A percentile compares a stretch with the other conserved stretches of the same genome.
These are phyloP conservation scores for Monosporascus sp. DNA, from an alignment of 2,329 filamentous ascomycete species.

Conservation along the genomic window DNA sequence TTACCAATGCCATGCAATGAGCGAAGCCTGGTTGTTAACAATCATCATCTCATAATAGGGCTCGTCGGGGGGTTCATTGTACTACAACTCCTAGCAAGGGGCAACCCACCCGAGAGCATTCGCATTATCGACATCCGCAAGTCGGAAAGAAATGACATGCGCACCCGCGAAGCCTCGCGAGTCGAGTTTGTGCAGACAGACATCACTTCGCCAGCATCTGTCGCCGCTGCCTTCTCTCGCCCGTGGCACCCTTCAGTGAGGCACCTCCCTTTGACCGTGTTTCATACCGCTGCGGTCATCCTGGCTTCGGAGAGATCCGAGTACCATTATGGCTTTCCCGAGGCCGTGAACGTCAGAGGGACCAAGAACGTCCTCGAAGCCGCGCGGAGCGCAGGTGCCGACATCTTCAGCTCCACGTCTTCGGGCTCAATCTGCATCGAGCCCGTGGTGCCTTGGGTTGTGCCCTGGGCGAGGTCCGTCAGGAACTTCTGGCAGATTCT, in stretches of 20 bases:
- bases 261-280: constrained; percentile 47
- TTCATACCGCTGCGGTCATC: constrained; percentile 53
- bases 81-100: constrained; percentile 47
- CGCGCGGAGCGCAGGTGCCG: constrained; percentile 40
- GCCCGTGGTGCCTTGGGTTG: constrained; percentile 21
- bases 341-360: constrained; percentile 46
- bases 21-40: not conserved
- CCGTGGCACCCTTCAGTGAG: constrained; percentile 40
- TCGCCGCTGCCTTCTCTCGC: constrained; percentile 39
- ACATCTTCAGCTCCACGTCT: constrained; percentile 49
- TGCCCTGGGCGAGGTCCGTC: constrained; percentile 38
- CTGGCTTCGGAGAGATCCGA: constrained; percentile 43
- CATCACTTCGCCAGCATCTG: constrained; percentile 41
- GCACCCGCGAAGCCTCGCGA: constrained; percentile 25
- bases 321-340: constrained; percentile 39
- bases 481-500: constrained; percentile 39
- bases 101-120: constrained; percentile 45
- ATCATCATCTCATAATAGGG: constrained; percentile 29
- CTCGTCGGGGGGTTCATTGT: constrained; percentile 53
- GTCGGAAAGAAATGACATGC: constrained; percentile 38
- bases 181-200: constrained; percentile 45
- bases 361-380: constrained; percentile 44
- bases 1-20: not conserved
- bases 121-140: constrained; percentile 48
- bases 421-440: constrained; percentile 41